Percentiles rank a stretch among this genome's conserved stretches.
Conservation (phyloP, 1,284 basidiomycete species). For the Sporisorium exsertum region DNA sequence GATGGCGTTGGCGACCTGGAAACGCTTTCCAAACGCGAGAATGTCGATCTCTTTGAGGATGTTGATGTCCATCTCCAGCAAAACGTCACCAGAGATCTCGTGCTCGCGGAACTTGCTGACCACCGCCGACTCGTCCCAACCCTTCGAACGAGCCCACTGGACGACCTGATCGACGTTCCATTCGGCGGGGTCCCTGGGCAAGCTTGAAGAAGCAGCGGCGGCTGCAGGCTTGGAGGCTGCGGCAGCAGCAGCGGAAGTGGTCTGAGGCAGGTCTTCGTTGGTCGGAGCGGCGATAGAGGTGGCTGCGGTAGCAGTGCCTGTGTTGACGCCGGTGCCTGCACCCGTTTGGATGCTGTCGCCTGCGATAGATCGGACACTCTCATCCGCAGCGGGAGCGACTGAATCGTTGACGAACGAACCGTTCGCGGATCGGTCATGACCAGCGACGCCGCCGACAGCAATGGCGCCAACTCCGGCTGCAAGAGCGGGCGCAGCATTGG, state of each 20-base stretch:
- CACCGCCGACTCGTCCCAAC: slow-evolving; percentile 83
- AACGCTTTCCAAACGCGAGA: slow-evolving; percentile 90
- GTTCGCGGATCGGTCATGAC: slow-evolving; percentile 30
- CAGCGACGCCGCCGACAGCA: slow-evolving; percentile 25
- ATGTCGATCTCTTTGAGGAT: slow-evolving; percentile 97
- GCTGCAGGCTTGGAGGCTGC: slow-evolving; percentile 14
- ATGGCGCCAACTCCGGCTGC: slow-evolving; percentile 29
- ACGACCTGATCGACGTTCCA: slow-evolving; percentile 92
- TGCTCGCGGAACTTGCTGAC: slow-evolving; percentile 83
- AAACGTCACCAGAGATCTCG: slow-evolving; percentile 96
- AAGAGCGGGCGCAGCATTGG: slow-evolving; percentile 9
- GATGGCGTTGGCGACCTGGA: slow-evolving; percentile 94
- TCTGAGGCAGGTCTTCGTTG: slow-evolving; percentile 52
- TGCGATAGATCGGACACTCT: slow-evolving; percentile 35
- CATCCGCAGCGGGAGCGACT: slow-evolving; percentile 22
- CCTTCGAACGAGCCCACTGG: slow-evolving; percentile 85
- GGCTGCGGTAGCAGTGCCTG: slow-evolving; percentile 44
- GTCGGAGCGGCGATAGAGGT: slow-evolving; percentile 62
- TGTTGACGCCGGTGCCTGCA: slow-evolving; percentile 26
- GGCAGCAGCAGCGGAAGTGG: slow-evolving; percentile 4
- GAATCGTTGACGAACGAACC: slow-evolving; percentile 10
- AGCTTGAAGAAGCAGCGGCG: slow-evolving; percentile 6
- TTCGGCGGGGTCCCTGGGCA: slow-evolving; percentile 73
- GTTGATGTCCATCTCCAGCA: slow-evolving; percentile 91
- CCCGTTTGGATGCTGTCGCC: slow-evolving; percentile 33